phyloP scores from a whole-genome alignment of 495 filamentous ascomycete species.

The Cairneyella variabilis region DNA sequence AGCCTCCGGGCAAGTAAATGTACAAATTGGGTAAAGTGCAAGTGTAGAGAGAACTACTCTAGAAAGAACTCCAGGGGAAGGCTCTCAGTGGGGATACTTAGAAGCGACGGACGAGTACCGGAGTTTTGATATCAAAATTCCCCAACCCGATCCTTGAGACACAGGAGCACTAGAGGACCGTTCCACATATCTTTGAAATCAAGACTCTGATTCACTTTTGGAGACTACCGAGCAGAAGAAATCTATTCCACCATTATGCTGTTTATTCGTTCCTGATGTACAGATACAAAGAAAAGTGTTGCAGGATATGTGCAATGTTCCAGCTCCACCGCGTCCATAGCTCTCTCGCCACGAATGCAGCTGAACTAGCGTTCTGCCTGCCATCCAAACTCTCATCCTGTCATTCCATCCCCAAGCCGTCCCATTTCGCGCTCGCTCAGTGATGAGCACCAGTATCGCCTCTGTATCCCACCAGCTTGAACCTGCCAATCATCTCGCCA shows the following conservation, averaged over 20 bases:
- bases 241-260: conserved; percentile 22
- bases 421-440: conserved; percentile 35
- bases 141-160: too few relatives aligned
- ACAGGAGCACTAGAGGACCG: too few relatives aligned
- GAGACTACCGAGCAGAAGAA: too few relatives aligned
- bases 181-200: too few relatives aligned
- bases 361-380: too few relatives aligned
- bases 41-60: neutral
- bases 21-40: neutral
- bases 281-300: conserved; percentile 29
- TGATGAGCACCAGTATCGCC: conserved; percentile 62
- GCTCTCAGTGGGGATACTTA: too few relatives aligned
- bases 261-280: conserved; percentile 26
- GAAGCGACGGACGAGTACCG: too few relatives aligned
- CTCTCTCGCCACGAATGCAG: conserved; percentile 12
- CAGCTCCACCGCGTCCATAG: conserved; percentile 1
- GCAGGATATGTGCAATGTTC: conserved; percentile 26
- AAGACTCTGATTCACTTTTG: too few relatives aligned
- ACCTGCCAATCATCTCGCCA: conserved; percentile 91
- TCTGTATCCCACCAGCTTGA: conserved; percentile 91
- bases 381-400: neutral
- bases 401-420: neutral
- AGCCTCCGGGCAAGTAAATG: neutral
- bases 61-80: too few relatives aligned
- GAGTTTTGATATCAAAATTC: too few relatives aligned